A percentile compares a stretch with the other conserved stretches of the same genome.
Evolutionary conservation across 2,329 filamentous ascomycete genomes (phyloP).

Genomic region (Fusarium sp.): DNA sequence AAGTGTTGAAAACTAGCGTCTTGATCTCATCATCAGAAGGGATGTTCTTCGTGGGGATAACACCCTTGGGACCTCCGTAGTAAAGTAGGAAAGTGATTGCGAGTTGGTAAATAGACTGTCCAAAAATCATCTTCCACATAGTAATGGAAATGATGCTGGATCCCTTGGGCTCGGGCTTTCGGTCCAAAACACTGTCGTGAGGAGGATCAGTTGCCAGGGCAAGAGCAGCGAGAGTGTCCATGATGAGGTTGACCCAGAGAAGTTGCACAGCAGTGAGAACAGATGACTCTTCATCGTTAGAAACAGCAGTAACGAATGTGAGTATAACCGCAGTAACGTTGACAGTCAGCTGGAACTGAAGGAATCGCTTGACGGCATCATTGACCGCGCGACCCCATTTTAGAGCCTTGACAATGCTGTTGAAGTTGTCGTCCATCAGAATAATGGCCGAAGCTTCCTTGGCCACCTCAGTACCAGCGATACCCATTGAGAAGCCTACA

Average conservation of each 20-base stretch:
- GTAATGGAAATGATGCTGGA: slow-evolving; percentile 80
- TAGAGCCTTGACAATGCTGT: slow-evolving; percentile 86
- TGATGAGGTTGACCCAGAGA: slow-evolving; percentile 96
- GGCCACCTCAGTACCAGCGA: slow-evolving; percentile 84
- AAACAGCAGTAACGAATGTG: slow-evolving; percentile 89
- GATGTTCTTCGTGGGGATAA: slow-evolving; percentile 61
- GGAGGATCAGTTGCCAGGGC: slow-evolving; percentile 93
- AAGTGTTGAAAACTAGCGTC: slow-evolving; percentile 96
- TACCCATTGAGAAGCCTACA: slow-evolving; percentile 89
- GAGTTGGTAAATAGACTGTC: slow-evolving; percentile 91
- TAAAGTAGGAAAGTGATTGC: slow-evolving; percentile 83
- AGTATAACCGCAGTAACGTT: slow-evolving; percentile 91
- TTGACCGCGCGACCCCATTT: slow-evolving; percentile 85
- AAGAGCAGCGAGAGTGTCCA: slow-evolving; percentile 93
- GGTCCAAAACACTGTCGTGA: slow-evolving; percentile 81
- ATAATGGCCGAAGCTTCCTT: slow-evolving; percentile 90
- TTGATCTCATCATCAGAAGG: slow-evolving; percentile 65
- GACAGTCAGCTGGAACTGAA: slow-evolving; percentile 85
- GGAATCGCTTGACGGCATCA: slow-evolving; percentile 81
- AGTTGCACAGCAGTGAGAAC: slow-evolving; percentile 91
- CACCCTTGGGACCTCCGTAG: slow-evolving; percentile 71
- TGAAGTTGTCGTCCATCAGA: slow-evolving; percentile 89
- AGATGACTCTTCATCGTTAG: slow-evolving; percentile 75
- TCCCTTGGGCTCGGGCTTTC: slow-evolving; percentile 74
- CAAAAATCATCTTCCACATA: slow-evolving; percentile 99